A percentile compares a stretch with the other conserved stretches of the same genome.
Conservation (phyloP, 305 asterid genomes). For the Withania somnifera region DNA sequence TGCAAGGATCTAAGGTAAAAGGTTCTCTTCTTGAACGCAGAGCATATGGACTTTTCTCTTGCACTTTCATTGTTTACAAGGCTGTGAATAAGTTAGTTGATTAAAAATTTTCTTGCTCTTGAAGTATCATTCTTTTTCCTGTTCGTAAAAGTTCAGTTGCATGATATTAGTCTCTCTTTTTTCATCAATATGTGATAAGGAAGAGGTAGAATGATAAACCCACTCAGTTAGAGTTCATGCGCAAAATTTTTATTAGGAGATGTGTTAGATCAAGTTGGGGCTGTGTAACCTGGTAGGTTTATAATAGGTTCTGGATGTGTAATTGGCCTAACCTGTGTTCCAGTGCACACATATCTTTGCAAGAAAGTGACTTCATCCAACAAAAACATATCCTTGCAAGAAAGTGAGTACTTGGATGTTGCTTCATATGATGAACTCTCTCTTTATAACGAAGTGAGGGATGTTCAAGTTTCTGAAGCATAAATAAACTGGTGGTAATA, state of each 20-base stretch:
- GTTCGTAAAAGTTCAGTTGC: background rate
- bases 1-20: background rate
- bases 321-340: background rate
- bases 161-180: background rate
- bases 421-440: too few relatives aligned
- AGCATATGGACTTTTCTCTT: background rate
- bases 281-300: background rate
- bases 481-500: background rate
- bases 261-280: background rate
- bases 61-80: background rate
- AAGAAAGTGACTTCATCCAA: background rate
- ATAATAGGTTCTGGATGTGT: background rate
- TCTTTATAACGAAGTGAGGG: too few relatives aligned
- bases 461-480: background rate
- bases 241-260: background rate
- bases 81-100: background rate
- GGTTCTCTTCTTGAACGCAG: background rate
- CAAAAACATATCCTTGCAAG: background rate
- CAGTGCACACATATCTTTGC: background rate
- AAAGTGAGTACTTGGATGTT: too few relatives aligned
- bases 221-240: background rate
- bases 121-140: background rate
- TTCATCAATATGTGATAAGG: background rate
- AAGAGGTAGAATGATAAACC: background rate
- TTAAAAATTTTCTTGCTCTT: background rate